These are phyloP conservation scores for Aspergillus tubingensis DNA, from an alignment of 2,329 filamentous ascomycete genomes.

Conservation along the genomic window DNA sequence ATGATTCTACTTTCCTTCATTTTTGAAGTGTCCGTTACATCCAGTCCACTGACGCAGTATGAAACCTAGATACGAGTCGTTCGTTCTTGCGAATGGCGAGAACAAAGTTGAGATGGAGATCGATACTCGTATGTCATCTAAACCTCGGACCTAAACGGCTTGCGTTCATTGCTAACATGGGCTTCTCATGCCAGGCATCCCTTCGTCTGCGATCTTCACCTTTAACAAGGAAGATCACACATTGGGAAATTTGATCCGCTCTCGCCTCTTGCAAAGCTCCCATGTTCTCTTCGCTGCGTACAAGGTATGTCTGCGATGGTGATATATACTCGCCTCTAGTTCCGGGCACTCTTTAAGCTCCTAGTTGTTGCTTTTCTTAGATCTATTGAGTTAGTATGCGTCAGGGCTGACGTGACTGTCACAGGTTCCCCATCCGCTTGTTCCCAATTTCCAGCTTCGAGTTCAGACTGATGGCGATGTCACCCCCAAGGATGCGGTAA, in stretches of 20 bases:
- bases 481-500: slow-evolving; percentile 83
- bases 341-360: not conserved
- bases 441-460: slow-evolving; percentile 67
- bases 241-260: slow-evolving; percentile 82
- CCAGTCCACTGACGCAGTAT: slow-evolving; percentile 13
- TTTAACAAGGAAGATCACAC: slow-evolving; percentile 98
- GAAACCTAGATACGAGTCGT: slow-evolving; percentile 79
- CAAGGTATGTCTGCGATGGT: slow-evolving; percentile 62
- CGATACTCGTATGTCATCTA: slow-evolving; percentile 74
- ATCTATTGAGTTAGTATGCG: not conserved
- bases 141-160: not conserved
- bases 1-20: not conserved
- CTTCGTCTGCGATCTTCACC: slow-evolving; percentile 92
- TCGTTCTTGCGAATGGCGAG: slow-evolving; percentile 82
- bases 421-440: slow-evolving; percentile 49
- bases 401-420: slow-evolving; percentile 5
- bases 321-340: not conserved
- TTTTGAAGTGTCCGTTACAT: not conserved
- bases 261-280: slow-evolving; percentile 79
- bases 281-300: slow-evolving; percentile 91
- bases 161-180: not conserved
- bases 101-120: slow-evolving; percentile 89
- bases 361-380: not conserved
- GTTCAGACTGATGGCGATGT: slow-evolving; percentile 89
- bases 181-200: slow-evolving; percentile 64